Evolutionary conservation across 192 early-diverging fungal species (phyloP), one percentile per base, ranked within the genome.

Genomic region (Backusella westeae): DNA sequence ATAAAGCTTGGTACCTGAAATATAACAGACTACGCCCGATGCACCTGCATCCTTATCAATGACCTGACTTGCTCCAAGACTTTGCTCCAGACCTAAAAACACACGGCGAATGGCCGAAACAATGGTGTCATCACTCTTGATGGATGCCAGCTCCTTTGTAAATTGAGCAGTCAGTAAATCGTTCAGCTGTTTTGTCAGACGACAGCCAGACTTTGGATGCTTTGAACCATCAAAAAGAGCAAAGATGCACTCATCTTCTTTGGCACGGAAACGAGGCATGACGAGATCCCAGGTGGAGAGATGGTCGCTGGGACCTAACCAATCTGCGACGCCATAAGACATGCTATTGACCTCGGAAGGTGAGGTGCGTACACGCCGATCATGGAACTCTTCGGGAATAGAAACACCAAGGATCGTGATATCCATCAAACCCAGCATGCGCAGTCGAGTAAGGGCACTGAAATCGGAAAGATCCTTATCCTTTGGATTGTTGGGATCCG

Each of bases 211-310:
- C 77, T 93, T 81, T 65, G 88, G 46, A 75, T 82, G 69, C 71
- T 81, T 88, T 29, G 88, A 82, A 19, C 93, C 93, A 73, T 97
- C 94, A 83, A 96, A 97, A 7, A 97, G 76, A 7, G 93, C 96
- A 87, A 97, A 96, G 1, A 97, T 74, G 38, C 91, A 93, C 77
- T 97, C 96, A 75, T 97, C 94, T 35, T 95, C 94, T n/a, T 90
- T 84, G 46, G 88, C 91, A 42, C 94, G 85, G 77, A 97, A 94
- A 52, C 92, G 87, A 15, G 96, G 93, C 78, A 93, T 88, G 6
- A 95, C 96, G 14, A 95, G 79, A 78, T 97, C 96, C 94, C 95
- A 96, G 15, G 92, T 88, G 3, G 91, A 89, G 8, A 97, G 80
- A 63, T 90, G 87, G 23, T 94, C 90, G 34, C 85, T 84, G 34